Base-by-base conservation (phyloP, 345 rosid species). In the Acer campestre region DNA sequence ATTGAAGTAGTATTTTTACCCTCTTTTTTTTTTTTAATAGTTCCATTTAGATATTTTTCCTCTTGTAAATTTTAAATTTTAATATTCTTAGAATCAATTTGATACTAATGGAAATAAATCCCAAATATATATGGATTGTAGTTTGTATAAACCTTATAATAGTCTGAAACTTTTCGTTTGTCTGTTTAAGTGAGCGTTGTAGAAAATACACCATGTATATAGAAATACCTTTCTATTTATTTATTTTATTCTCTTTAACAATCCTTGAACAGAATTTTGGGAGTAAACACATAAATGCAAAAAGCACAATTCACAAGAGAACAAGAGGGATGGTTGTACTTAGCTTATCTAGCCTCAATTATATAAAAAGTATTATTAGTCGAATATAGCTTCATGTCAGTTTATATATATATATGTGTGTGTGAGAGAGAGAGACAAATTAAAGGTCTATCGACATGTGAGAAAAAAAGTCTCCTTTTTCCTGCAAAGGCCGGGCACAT, bases 401-500 rank as follows among this genome's bases (percentile, higher is more conserved):
- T 42, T 42, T 42, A 42, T 42, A 42, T 42, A 42, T 58, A 20
- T 20, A 58, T 58, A 58, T n/a, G 1, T 56, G 0, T 18, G 2
- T 29, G 31, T 2, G 63, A 59, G 27, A n/a, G n/a, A n/a, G n/a
- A n/a, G n/a, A n/a, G 27, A 27, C 63, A 59, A 59, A 59, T 59
- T 20, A 59, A 59, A 59, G 63, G 63, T 59, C 27, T 59, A 59
- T 59, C 22, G 63, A 20, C 63, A 59, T 59, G 63, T 59, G 63
- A 59, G 25, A 56, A 59, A 59, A 58, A 46, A 59, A 59, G 63
- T 59, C 25, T 16, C 63, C 3, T 20, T 25, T 59, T 59, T 20
- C 27, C 63, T 7, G 63, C 63, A 59, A 22, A 4, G 17, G 27
- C 27, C 27, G 27, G 27, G 27, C 27, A 59, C 63, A 59, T 59